Percentiles rank a stretch among this genome's conserved stretches.
Conservation (phyloP, 2,329 filamentous ascomycete species). For the Colletotrichum tabaci region DNA sequence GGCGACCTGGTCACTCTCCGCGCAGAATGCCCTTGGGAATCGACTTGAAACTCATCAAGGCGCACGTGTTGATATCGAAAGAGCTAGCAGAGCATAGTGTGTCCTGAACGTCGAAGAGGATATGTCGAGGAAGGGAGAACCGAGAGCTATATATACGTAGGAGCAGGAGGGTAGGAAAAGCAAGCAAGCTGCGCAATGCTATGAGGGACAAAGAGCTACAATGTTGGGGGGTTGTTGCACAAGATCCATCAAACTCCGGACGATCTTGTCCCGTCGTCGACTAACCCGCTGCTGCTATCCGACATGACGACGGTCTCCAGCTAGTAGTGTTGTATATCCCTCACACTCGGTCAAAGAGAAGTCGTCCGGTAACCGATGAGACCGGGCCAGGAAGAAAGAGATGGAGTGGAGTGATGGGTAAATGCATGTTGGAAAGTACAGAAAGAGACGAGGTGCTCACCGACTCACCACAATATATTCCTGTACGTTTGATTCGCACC, state of each 20-base stretch:
- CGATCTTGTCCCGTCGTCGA: slow-evolving; percentile 39
- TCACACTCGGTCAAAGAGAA: slow-evolving; percentile 35
- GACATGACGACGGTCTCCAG: slow-evolving; percentile 23
- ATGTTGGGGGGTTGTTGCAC: slow-evolving; percentile 35
- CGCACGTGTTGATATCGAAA: slow-evolving; percentile 6
- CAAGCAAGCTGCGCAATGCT: neutral
- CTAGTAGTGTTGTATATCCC: slow-evolving; percentile 31
- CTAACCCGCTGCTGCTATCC: slow-evolving; percentile 22
- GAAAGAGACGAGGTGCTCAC: slow-evolving; percentile 15
- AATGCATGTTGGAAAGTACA: neutral
- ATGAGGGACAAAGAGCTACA: neutral
- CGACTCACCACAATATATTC: slow-evolving; percentile 32
- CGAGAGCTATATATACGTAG: slow-evolving; percentile 33
- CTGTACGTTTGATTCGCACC: slow-evolving; percentile 10
- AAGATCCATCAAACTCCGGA: slow-evolving; percentile 37
- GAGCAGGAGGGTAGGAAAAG: neutral
- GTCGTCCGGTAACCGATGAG: slow-evolving; percentile 27
- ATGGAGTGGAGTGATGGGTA: slow-evolving; percentile 16
- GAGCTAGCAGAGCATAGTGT: neutral
- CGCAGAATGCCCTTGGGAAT: neutral
- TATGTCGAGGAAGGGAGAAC: neutral
- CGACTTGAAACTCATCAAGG: slow-evolving; percentile 5
- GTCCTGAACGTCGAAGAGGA: neutral
- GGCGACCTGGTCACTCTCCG: neutral
- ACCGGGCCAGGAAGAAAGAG: neutral